Percentiles rank a stretch among this genome's conserved stretches.
phyloP scores from a whole-genome alignment of 768 basidiomycete genomes.

The Pholiota molesta region DNA sequence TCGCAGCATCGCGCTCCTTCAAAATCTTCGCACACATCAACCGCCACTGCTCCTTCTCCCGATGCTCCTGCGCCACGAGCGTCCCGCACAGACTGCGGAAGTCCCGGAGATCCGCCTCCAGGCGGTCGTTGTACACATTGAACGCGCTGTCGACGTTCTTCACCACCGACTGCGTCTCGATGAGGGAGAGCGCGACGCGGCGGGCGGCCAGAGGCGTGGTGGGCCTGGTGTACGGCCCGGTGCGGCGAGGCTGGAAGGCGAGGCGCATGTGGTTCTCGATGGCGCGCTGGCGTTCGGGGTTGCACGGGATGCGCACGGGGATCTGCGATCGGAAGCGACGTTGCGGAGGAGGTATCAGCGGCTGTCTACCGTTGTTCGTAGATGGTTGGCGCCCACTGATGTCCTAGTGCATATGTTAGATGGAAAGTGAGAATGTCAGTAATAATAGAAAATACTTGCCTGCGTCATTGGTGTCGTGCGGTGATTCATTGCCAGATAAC shows the following conservation, averaged over 20 bases:
- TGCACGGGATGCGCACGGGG: not conserved
- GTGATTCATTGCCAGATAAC: not conserved
- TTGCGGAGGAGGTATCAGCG: not conserved
- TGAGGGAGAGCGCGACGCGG: not conserved
- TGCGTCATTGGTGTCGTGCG: not conserved
- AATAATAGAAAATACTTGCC: not conserved
- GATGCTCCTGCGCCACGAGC: constrained; percentile 32
- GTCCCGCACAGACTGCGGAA: constrained; percentile 34
- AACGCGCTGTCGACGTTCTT: constrained; percentile 32
- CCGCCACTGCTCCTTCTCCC: constrained; percentile 32
- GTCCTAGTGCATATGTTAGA: not conserved
- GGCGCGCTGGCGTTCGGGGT: not conserved
- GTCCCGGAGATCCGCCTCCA: constrained; percentile 31
- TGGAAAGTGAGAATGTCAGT: not conserved
- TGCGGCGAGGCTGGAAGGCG: not conserved
- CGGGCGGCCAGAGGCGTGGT: not conserved
- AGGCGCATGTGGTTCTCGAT: not conserved
- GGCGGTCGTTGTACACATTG: constrained; percentile 29
- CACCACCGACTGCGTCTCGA: not conserved
- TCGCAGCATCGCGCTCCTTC: constrained; percentile 32
- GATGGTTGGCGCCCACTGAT: too few species aligned
- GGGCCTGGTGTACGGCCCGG: not conserved
- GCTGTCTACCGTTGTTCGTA: too few species aligned
- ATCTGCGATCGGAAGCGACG: not conserved
- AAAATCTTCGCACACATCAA: constrained; percentile 32